Evolutionary conservation across 495 filamentous ascomycete species (phyloP).

Genomic region (Penicillium parvum): DNA sequence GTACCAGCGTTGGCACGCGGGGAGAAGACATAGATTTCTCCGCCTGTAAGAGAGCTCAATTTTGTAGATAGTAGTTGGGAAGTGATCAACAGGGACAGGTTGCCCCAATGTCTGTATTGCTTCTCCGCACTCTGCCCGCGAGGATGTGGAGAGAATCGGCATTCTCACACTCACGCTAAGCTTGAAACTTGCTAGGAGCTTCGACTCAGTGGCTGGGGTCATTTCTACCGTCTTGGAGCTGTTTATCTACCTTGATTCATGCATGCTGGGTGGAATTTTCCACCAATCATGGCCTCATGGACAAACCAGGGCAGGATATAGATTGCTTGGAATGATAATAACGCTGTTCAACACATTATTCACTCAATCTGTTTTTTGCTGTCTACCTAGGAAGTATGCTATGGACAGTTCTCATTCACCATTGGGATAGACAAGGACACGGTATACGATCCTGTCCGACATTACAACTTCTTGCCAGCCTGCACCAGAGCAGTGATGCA

Average conservation of each 20-base stretch:
- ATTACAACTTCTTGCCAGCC: slow-evolving; percentile 28
- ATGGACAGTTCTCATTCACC: no score
- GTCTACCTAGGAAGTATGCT: no score
- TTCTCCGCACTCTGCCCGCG: slow-evolving; percentile 18
- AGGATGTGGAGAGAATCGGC: slow-evolving; percentile 9
- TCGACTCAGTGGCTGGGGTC: slow-evolving; percentile 2
- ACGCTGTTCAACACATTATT: no score
- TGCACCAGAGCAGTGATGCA: slow-evolving; percentile 32
- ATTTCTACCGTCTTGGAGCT: slow-evolving; percentile 14
- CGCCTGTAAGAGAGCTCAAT: slow-evolving; percentile 24
- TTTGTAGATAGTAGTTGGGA: background rate
- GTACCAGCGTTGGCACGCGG: slow-evolving; percentile 3
- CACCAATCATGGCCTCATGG: slow-evolving; percentile 14
- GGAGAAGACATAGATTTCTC: slow-evolving; percentile 24
- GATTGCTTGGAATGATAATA: no score
- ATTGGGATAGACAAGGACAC: no score
- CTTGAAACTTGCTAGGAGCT: background rate
- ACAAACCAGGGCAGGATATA: no score
- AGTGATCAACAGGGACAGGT: slow-evolving; percentile 8
- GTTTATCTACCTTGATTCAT: slow-evolving; percentile 13
- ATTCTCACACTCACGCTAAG: background rate
- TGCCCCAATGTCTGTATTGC: background rate
- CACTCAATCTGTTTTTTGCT: no score
- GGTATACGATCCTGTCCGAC: background rate
- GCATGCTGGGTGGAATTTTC: slow-evolving; percentile 4